Base-by-base conservation (phyloP, 1,284 basidiomycete species). In the Wolfiporia cocos region DNA sequence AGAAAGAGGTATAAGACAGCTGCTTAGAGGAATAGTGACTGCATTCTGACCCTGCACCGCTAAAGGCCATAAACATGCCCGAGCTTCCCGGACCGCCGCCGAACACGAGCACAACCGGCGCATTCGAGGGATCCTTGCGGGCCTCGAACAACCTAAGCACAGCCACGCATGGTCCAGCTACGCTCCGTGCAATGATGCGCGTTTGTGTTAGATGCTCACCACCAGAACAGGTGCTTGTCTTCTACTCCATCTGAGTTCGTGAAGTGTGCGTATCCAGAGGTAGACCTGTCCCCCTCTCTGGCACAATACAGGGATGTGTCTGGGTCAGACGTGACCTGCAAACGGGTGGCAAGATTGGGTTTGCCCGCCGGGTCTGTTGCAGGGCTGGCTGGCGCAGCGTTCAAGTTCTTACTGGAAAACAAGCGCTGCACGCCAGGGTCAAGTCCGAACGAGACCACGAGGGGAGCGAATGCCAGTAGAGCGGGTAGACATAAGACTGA, bases 201-300 rank as follows among this genome's bases (percentile, higher is more conserved):
- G 17, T 1, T 7, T 18, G 20, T 23, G 15, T 23, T 7, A 17
- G 5, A 22, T 9, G 35, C 40, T 10, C 22, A 41, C 40, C 32
- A 41, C 40, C 40, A 41, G 33, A 41, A 41, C 40, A 41, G 23
- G 20, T 42, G 41, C 15, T 42, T 42, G 24, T 42, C 41, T 20
- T 42, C 41, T 12, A 37, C 20, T 5, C 41, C 41, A 15, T 19
- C 35, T 10, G 41, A 20, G 21, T 42, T 42, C 11, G 41, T 37
- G 41, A 42, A 37, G 29, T 42, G 41, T 9, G 41, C 41, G 29
- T 42, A 42, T 9, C 41, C 26, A 19, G 41, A 29, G 6, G 17
- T 23, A 14, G 28, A 31, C 10, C 24, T 29, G 17, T 42, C 41
- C 14, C 24, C 41, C 15, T 37, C 28, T 20, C 17, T 15, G 10